Evolutionary conservation across 2,329 filamentous ascomycete genomes (phyloP).

Genomic region (Lachnellula occidentalis): DNA sequence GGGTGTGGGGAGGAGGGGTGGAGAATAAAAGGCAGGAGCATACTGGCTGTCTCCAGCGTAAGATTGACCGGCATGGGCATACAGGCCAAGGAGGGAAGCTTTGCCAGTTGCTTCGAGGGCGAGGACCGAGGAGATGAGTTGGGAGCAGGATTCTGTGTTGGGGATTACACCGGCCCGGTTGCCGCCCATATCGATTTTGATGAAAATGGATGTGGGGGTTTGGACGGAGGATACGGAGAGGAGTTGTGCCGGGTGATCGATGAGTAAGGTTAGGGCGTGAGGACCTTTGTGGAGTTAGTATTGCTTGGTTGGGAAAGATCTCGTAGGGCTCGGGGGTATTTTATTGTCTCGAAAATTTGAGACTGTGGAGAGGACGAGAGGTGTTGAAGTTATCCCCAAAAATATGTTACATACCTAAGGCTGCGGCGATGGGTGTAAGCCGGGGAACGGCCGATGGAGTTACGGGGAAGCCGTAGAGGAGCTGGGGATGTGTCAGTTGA

Average conservation of each 20-base stretch:
- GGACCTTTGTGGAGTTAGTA: neutral
- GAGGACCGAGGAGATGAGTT: constrained; percentile 43
- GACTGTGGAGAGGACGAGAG: no score
- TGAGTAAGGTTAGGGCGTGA: constrained; percentile 11
- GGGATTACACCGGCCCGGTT: constrained; percentile 63
- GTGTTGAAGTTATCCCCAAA: no score
- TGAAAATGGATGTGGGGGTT: constrained; percentile 50
- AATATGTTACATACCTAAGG: constrained; percentile 42
- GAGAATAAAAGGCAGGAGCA: no score
- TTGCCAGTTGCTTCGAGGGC: constrained; percentile 35
- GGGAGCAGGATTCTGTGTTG: constrained; percentile 39
- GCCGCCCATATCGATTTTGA: constrained; percentile 72
- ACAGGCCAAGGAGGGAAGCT: constrained; percentile 55
- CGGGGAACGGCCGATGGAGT: constrained; percentile 55
- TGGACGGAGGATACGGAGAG: constrained; percentile 41
- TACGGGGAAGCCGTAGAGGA: constrained; percentile 62
- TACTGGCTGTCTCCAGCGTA: constrained; percentile 40
- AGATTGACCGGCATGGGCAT: constrained; percentile 68
- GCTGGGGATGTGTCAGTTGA: constrained; percentile 10
- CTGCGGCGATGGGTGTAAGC: constrained; percentile 49
- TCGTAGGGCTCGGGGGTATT: no score
- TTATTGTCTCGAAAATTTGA: no score
- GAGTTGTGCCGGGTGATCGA: constrained; percentile 64
- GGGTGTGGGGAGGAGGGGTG: no score
- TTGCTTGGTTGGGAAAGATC: no score